phyloP scores from a whole-genome alignment of 257 asterid genomes.

The Thymus quinquecostatus region DNA sequence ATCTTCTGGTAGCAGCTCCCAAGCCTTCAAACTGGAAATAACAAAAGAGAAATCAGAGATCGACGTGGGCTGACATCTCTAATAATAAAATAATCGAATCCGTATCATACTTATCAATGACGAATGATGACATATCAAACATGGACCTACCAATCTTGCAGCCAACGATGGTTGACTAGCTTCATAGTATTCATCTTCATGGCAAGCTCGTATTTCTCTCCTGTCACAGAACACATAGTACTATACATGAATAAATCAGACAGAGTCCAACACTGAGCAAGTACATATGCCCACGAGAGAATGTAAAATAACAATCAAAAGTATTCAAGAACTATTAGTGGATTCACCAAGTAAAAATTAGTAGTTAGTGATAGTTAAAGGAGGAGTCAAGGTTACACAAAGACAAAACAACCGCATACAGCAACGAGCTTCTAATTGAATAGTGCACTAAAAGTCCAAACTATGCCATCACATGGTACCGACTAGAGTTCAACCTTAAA shows the following conservation, averaged over 20 bases:
- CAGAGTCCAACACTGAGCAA: constrained; percentile 15
- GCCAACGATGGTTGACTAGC: constrained; percentile 88
- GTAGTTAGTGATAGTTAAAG: not conserved
- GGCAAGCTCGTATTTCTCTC: constrained; percentile 90
- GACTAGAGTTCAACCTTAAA: not conserved
- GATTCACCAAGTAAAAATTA: not conserved
- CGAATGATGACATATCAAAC: constrained; percentile 24
- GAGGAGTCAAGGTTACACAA: not conserved
- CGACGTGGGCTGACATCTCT: not conserved
- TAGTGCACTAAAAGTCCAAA: not conserved
- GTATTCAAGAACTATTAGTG: constrained; percentile 3
- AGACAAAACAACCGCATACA: not conserved
- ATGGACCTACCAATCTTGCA: constrained; percentile 78
- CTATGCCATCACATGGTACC: not conserved
- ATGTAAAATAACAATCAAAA: constrained; percentile 20
- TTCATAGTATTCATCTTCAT: constrained; percentile 68
- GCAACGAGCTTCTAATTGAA: not conserved
- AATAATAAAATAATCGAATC: constrained; percentile 7
- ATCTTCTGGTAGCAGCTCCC: constrained; percentile 89
- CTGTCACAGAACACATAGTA: constrained; percentile 44
- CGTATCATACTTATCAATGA: constrained; percentile 21
- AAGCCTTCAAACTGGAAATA: constrained; percentile 70
- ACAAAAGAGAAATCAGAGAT: constrained; percentile 1
- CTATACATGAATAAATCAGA: not conserved
- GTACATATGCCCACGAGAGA: not conserved